Evolutionary conservation across 306 rosid species (phyloP), one percentile per base, ranked within the genome.

Genomic region (Casuarina cunninghamiana): DNA sequence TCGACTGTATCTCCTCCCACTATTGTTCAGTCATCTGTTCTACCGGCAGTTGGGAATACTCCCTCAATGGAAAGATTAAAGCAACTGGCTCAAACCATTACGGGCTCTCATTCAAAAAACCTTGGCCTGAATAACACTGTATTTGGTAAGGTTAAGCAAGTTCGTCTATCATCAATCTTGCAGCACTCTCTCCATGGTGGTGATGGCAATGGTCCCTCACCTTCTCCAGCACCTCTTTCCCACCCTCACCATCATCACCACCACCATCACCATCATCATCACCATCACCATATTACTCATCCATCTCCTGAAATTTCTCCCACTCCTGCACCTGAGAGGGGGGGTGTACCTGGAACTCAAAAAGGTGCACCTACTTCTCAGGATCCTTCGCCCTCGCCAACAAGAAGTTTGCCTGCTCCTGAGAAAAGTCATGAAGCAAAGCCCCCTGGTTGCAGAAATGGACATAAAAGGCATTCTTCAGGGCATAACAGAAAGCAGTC

Each of bases 81-180:
- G 87, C 89, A 91, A 84, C 86, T 94, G 80, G 96, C 96, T 3
- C 93, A 94, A 85, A 90, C 97, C 80, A 94, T 91, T 85, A 84
- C 89, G 21, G 90, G 89, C 58, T 87, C 87, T 76, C 95, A 90
- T 82, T 82, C 91, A 19, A 66, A 79, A 86, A 94, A 94, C 84
- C 94, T 94, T 55, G 98, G 98, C 83, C 87, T 94, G 85, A 90
- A 94, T 75, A 84, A 94, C 81, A 87, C 97, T 16, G 87, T 87
- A 58, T 94, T 94, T 84, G 98, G 98, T 39, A 88, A 77, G 84
- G 98, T 94, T 67, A 94, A 94, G 89, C 98, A 90, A 83, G 98
- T 94, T 73, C 92, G 84, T 35, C 96, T 94, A 76, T 91, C 98
- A 55, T 86, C 96, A 43, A 74, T 86, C 73, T 85, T 84, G 82